Conservation (phyloP, 805 yeast genomes). For the Yamadazyma akitaensis region DNA sequence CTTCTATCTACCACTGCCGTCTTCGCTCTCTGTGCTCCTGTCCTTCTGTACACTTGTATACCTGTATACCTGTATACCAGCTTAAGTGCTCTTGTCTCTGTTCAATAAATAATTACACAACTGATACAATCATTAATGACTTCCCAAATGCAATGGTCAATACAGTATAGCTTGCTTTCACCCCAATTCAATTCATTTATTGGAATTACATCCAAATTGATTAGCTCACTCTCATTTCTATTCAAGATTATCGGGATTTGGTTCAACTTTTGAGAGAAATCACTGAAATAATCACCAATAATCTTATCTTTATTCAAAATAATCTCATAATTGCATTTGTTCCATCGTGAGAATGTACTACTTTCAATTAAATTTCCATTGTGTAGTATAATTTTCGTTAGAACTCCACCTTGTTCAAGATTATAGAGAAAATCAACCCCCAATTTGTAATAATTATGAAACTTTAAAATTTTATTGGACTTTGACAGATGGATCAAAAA, state of each 20-base stretch:
- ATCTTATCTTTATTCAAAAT: conserved; percentile 6
- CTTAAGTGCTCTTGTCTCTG: too few relatives aligned
- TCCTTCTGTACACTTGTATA: too few relatives aligned
- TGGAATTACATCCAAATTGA: conserved; percentile 18
- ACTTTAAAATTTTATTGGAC: conserved; percentile 24
- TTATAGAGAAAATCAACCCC: conserved; percentile 57
- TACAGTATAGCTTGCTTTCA: conserved; percentile 41
- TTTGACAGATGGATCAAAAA: conserved; percentile 38
- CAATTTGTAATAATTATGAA: conserved; percentile 54
- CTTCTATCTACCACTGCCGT: too few relatives aligned
- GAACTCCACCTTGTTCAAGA: conserved; percentile 31
- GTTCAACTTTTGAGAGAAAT: conserved; percentile 23
- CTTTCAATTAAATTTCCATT: conserved; percentile 50
- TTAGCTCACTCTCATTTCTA: conserved; percentile 38
- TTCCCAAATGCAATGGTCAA: conserved; percentile 39
- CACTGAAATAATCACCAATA: conserved; percentile 30
- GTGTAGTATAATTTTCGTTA: conserved; percentile 49
- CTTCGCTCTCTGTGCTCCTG: too few relatives aligned
- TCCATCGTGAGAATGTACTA: conserved; percentile 53
- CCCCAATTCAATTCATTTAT: conserved; percentile 33
- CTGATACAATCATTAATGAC: conserved; percentile 23
- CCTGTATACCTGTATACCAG: too few relatives aligned
- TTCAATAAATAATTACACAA: conserved; percentile 11
- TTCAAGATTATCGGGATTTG: conserved; percentile 33
- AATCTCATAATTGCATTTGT: conserved; percentile 45